A percentile compares a stretch with the other conserved stretches of the same genome.
These are phyloP conservation scores for Gossypium anomalum DNA, from an alignment of 345 rosid genomes.

Conservation along the genomic window DNA sequence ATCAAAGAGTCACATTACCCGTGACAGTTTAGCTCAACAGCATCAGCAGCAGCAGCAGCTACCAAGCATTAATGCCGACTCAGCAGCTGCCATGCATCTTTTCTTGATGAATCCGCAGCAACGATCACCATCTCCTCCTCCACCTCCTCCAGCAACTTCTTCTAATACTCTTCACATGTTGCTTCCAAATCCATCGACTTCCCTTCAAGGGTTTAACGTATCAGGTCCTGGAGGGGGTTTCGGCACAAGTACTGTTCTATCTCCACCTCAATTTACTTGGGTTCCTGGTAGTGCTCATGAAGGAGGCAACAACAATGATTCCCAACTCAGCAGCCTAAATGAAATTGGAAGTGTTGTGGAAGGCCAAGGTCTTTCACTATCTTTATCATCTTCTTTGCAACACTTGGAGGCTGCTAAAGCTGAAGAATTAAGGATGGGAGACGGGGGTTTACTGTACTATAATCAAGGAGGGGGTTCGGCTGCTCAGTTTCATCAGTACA, in stretches of 20 bases:
- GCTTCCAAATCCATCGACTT: conserved; percentile 58
- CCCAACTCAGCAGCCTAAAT: conserved; percentile 29
- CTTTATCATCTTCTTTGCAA: conserved; percentile 72
- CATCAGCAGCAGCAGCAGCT: conserved; percentile 53
- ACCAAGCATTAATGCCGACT: conserved; percentile 59
- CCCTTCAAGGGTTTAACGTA: conserved; percentile 43
- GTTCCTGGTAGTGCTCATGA: conserved; percentile 41
- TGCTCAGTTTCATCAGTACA: conserved; percentile 42
- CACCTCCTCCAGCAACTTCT: conserved; percentile 29
- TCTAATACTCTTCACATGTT: conserved; percentile 86
- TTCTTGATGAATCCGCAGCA: conserved; percentile 83
- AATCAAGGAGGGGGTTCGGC: conserved; percentile 40
- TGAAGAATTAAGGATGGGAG: conserved; percentile 67
- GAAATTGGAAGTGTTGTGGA: conserved; percentile 59
- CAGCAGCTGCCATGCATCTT: conserved; percentile 91
- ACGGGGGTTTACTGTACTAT: conserved; percentile 44
- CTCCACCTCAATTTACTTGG: conserved; percentile 63
- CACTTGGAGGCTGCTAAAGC: conserved; percentile 82
- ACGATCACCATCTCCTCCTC: conserved; percentile 66
- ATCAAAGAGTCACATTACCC: conserved; percentile 29
- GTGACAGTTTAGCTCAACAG: conserved; percentile 32
- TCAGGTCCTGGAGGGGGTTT: conserved; percentile 26
- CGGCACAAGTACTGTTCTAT: conserved; percentile 33
- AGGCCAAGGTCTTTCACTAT: conserved; percentile 85
- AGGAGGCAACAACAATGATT: conserved; percentile 28